phyloP scores from a whole-genome alignment of 148 eudicot species.

The Amaranthus cruentus region DNA sequence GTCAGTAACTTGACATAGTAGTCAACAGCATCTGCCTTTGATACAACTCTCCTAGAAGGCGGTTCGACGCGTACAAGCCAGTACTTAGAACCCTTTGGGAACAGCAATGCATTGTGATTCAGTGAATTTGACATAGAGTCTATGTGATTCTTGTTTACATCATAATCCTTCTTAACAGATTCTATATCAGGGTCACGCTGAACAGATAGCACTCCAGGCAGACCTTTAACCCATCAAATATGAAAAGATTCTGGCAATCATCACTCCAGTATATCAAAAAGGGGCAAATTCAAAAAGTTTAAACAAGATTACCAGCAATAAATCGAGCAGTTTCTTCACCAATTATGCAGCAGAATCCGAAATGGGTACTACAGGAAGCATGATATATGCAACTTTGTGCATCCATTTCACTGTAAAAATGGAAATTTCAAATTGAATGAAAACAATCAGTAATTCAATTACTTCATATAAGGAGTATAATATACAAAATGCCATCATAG shows the following conservation, averaged over 20 bases:
- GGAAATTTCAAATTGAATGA: not conserved
- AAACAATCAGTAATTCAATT: not conserved
- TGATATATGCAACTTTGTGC: slow-evolving; percentile 70
- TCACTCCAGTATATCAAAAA: not conserved
- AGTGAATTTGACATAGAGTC: slow-evolving; percentile 17
- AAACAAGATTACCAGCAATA: slow-evolving; percentile 40
- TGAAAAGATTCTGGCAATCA: not conserved
- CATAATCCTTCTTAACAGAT: slow-evolving; percentile 42
- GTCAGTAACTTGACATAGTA: slow-evolving; percentile 43
- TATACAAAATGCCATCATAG: not conserved
- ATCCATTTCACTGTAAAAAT: slow-evolving; percentile 50
- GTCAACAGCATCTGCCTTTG: slow-evolving; percentile 63
- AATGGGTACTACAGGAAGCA: slow-evolving; percentile 57
- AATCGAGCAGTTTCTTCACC: slow-evolving; percentile 46
- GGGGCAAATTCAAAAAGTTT: not conserved
- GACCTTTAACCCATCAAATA: slow-evolving; percentile 32
- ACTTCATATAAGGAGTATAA: not conserved
- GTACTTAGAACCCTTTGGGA: slow-evolving; percentile 54
- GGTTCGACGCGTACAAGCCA: slow-evolving; percentile 68
- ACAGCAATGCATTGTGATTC: slow-evolving; percentile 32
- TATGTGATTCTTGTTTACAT: slow-evolving; percentile 22
- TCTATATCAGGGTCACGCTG: slow-evolving; percentile 52
- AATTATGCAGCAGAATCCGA: slow-evolving; percentile 64
- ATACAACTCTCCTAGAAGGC: slow-evolving; percentile 40
- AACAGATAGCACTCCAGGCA: slow-evolving; percentile 63